phyloP scores from a whole-genome alignment of 352 stramenopile genomes.

The Elongisporangium anandrum region DNA sequence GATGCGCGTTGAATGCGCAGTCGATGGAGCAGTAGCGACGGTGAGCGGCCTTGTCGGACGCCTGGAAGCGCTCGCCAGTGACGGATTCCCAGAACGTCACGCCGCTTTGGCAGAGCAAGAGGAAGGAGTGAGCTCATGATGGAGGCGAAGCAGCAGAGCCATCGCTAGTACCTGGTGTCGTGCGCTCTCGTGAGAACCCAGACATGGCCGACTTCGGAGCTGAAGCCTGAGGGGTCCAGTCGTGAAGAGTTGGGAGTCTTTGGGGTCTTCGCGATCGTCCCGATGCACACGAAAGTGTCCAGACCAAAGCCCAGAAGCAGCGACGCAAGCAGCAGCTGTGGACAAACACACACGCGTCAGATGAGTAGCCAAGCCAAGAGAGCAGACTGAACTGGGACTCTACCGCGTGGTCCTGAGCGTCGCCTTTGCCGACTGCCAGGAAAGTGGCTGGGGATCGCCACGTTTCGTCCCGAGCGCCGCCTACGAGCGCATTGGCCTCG shows the following conservation, averaged over 20 bases:
- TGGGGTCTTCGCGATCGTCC: conserved; percentile 37
- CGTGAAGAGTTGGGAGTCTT: not conserved
- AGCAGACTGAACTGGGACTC: not conserved
- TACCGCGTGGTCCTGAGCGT: conserved; percentile 82
- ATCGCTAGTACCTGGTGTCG: conserved; percentile 12
- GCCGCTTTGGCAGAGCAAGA: conserved; percentile 7
- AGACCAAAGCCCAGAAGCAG: conserved; percentile 87
- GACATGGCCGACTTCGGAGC: conserved; percentile 51
- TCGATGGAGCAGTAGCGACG: conserved; percentile 68
- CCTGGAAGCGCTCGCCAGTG: conserved; percentile 43
- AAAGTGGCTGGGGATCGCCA: conserved; percentile 79
- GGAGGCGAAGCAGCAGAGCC: conserved; percentile 3
- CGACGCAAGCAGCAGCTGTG: conserved; percentile 76
- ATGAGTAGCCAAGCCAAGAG: not conserved
- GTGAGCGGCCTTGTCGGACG: conserved; percentile 18
- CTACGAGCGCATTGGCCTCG: conserved; percentile 45
- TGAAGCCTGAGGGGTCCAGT: not conserved
- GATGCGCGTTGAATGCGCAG: conserved; percentile 75
- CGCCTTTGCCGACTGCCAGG: conserved; percentile 67
- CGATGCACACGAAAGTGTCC: conserved; percentile 86
- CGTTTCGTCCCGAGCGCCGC: conserved; percentile 49
- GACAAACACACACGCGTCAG: conserved; percentile 2
- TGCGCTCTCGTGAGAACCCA: conserved; percentile 68
- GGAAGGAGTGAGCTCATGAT: not conserved
- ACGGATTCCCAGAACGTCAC: conserved; percentile 74